Evolutionary conservation across 768 basidiomycete genomes (phyloP).

Genomic region (Leucosporidium scottii): DNA sequence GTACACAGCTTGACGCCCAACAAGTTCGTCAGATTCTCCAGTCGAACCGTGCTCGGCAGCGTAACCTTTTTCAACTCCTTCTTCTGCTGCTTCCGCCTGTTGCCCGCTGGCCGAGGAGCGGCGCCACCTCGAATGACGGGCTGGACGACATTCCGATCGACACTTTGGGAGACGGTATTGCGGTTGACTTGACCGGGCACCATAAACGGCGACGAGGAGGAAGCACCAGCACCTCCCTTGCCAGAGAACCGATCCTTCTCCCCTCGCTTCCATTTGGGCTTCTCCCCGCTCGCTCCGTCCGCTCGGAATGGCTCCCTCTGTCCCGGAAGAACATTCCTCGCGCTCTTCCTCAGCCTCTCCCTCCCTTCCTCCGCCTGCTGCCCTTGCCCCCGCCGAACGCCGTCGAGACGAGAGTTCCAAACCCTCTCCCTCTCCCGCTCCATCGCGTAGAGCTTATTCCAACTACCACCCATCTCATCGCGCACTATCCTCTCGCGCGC

Average conservation of each 20-base stretch:
- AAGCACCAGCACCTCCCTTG: too few species aligned
- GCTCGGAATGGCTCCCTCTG: neutral
- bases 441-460: constrained; percentile 1
- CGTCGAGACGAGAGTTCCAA: neutral
- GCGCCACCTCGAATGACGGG: constrained; percentile 1
- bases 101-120: neutral
- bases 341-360: neutral
- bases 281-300: neutral
- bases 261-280: neutral
- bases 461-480: neutral
- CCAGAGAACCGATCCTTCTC: neutral
- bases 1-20: neutral
- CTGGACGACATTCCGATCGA: neutral
- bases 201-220: neutral
- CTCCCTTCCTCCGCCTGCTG: neutral
- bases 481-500: neutral
- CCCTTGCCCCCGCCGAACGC: neutral
- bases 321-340: neutral
- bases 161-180: neutral
- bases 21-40: constrained; percentile 7
- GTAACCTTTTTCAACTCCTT: constrained; percentile 1
- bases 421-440: constrained; percentile 1
- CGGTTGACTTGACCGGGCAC: neutral
- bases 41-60: neutral
- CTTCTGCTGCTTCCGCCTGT: neutral